Evolutionary conservation across 2,329 filamentous ascomycete species (phyloP), one percentile per base, ranked within the genome.

Genomic region (Calonectria montana): DNA sequence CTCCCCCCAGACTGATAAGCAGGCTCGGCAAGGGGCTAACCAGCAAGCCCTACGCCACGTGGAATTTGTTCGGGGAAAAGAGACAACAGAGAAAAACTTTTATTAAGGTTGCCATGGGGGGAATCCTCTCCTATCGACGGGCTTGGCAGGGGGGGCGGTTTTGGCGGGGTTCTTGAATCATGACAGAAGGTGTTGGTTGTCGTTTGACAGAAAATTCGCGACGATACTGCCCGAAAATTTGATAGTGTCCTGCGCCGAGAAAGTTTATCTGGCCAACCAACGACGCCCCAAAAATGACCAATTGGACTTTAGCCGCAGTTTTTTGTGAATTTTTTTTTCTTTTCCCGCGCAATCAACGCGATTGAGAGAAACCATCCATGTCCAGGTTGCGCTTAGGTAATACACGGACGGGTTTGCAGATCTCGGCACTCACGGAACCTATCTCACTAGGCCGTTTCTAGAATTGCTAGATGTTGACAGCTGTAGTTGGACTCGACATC

Each of bases 391-490:
- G 27, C 8, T 57, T 77, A 78, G 68, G 73, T 77, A 75, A 77
- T 62, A 69, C 9, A 1, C 1, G 13, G 1, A n/a, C n/a, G 31
- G 31, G 31, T n/a, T 4, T 29, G 63, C 67, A 72, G 67, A 73
- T 70, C 65, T 72, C 74, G 65, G 75, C 70, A 73, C n/a, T 70
- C 73, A 65, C 64, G 74, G 76, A 75, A 62, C 62, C 59, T 9
- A 8, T 27, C 64, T 67, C 27, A 15, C 76, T 77, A 76, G 71
- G 47, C 76, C 71, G 48, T 53, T 78, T 78, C 70, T 25, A 67
- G 75, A 50, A 43, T 31, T 18, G 35, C 57, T 45, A 27, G 59
- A 39, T 65, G 47, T 39, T 53, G 48, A 65, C 50, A 16, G 53
- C 61, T 62, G 59, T 47, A n/a, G 23, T 31, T 62, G 23, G 25